Evolutionary conservation across 139 green algal genomes (phyloP).

Genomic region (Chlorella sp.): DNA sequence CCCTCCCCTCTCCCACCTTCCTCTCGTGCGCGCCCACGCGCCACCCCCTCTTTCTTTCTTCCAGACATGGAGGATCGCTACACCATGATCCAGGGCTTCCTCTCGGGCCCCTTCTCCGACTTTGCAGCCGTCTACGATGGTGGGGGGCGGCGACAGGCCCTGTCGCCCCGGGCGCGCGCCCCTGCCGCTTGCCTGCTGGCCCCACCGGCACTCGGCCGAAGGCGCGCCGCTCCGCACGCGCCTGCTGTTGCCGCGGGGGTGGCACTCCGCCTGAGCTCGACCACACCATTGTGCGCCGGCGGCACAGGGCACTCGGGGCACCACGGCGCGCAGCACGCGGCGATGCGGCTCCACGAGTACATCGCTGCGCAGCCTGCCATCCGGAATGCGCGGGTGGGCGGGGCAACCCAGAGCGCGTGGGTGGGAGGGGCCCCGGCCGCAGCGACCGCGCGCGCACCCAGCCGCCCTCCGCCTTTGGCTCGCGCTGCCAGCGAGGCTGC

Average conservation of each 20-base stretch:
- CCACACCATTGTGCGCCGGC: too few relatives aligned
- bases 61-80: conserved; percentile 28
- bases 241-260: too few relatives aligned
- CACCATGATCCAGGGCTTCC: conserved; percentile 13
- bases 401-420: background rate
- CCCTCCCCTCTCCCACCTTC: too few relatives aligned
- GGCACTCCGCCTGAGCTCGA: too few relatives aligned
- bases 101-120: background rate
- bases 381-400: background rate
- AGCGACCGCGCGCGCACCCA: background rate
- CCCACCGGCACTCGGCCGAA: too few relatives aligned
- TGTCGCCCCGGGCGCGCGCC: too few relatives aligned
- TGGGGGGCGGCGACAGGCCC: too few relatives aligned
- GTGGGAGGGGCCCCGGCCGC: background rate
- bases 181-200: too few relatives aligned
- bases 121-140: conserved; percentile 32
- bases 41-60: too few relatives aligned
- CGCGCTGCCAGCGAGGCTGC: too few relatives aligned
- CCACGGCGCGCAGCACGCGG: conserved; percentile 20
- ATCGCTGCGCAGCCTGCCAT: conserved; percentile 11
- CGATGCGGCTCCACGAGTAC: conserved; percentile 15
- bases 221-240: too few relatives aligned
- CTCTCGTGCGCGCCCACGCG: too few relatives aligned
- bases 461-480: background rate
- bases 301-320: conserved; percentile 16